Base-by-base conservation (phyloP, 179 eudicot genomes). In the Corrigiola litoralis region DNA sequence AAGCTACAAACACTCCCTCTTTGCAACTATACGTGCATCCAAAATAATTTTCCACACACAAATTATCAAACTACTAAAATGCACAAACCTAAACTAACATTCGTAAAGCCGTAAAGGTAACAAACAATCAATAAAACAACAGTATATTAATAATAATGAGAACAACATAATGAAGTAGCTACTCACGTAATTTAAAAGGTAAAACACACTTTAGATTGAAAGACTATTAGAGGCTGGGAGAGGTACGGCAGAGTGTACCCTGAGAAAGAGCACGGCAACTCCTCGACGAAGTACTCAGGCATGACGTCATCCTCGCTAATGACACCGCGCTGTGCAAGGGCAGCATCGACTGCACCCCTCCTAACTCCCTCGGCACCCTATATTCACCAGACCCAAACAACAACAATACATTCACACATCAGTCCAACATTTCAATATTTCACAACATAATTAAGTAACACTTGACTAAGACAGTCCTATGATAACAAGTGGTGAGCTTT, bases 201-300 rank as follows among this genome's bases (percentile, higher is more conserved):
- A 69, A 63, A 63, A 79, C 52, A 68, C 62, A 56, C n/a, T n/a
- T n/a, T n/a, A n/a, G n/a, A n/a, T n/a, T n/a, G n/a, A n/a, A 49
- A 82, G 72, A 84, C 63, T 70, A 48, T 47, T 81, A 83, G 90
- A 85, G 87, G 80, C 71, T 71, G 73, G 87, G 90, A 79, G 87
- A 89, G 84, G 95, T 89, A 72, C 92, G 79, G 88, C 95, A 89
- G 89, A 85, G 88, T 76, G 86, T 89, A 92, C 98, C 98, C 95
- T 89, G 95, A 28, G 90, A 83, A 60, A 87, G 88, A 53, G 98
- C 84, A 72, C 90, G 80, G 73, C 81, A 85, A 75, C 80, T 87
- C 81, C 86, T 78, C 4, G 90, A 87, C 3, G 84, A 65, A 12
- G 83, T 54, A 67, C 92, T 89, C 72, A 92, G 75, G 84, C 95